Evolutionary conservation across 1,284 basidiomycete genomes (phyloP), one percentile per base, ranked within the genome.

Genomic region (Stereum hirsutum): DNA sequence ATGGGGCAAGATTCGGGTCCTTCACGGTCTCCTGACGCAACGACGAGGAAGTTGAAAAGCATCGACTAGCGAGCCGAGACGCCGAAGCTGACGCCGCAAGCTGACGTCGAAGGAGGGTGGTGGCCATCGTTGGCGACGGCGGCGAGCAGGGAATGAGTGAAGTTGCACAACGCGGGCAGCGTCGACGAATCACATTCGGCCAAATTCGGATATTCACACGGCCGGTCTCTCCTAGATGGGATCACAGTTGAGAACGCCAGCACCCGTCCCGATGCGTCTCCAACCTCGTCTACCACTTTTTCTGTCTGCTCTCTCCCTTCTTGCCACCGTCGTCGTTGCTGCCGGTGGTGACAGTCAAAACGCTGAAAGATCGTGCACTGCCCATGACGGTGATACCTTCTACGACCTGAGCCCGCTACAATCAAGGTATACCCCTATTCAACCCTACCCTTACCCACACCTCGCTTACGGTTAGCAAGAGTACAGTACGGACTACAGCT

Each of bases 351-450:
- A n/a, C n/a, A n/a, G n/a, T n/a, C n/a, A n/a, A n/a, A n/a, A n/a
- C n/a, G n/a, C n/a, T 12, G 60, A 62, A 34, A 52, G 54, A 23
- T 55, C 60, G n/a, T 67, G 70, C 48, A 72, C 70, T 0, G 48
- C 58, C 5, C 63, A 60, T 40, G 61, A 64, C 30, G 56, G 54
- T 20, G 63, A 72, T 26, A 72, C 71, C 35, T 80, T 67, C 58
- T 87, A 78, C 47, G 79, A 86, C 56, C 62, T 87, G 32, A 82
- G 62, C 50, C 63, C 70, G 20, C 68, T 86, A 26, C 71, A 64
- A 49, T 57, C 74, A 34, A 73, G 62, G 79, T 81, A 60, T 20
- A 28, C 28, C 8, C 31, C 31, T 31, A 2, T n/a, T n/a, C n/a
- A n/a, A n/a, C n/a, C n/a, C n/a, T n/a, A n/a, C n/a, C n/a, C n/a